Evolutionary conservation across 257 asterid genomes (phyloP).

Genomic region (Solanum etuberosum): DNA sequence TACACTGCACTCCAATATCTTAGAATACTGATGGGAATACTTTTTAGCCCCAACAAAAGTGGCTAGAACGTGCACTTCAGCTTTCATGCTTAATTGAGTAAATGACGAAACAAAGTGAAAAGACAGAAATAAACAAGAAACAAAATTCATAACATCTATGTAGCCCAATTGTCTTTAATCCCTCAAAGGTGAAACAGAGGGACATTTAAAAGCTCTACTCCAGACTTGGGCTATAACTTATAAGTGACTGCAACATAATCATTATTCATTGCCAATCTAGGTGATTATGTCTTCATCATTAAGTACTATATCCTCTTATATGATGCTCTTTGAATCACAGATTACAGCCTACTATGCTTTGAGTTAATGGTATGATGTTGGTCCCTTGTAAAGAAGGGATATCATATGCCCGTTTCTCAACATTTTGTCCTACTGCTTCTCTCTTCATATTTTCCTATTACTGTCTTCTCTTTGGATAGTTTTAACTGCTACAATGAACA

Average conservation of each 20-base stretch:
- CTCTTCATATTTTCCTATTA: background rate
- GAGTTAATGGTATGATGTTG: background rate
- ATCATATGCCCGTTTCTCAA: background rate
- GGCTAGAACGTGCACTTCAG: background rate
- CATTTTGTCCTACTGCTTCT: background rate
- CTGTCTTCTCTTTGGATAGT: background rate
- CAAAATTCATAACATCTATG: background rate
- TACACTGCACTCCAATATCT: background rate
- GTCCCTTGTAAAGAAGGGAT: background rate
- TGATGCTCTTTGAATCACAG: background rate
- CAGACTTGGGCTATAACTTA: background rate
- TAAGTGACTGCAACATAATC: background rate
- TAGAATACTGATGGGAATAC: background rate
- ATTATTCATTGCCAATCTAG: background rate
- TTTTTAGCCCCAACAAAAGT: background rate
- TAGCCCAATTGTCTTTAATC: background rate
- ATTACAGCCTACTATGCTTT: background rate
- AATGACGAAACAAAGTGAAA: background rate
- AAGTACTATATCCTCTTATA: background rate
- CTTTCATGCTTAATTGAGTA: background rate
- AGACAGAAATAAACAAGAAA: background rate
- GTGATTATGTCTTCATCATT: background rate
- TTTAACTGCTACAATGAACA: background rate
- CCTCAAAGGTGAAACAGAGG: background rate
- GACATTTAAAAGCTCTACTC: background rate